phyloP scores from a whole-genome alignment of 78 protist species.

The Planoprotostelium fungivorum region DNA sequence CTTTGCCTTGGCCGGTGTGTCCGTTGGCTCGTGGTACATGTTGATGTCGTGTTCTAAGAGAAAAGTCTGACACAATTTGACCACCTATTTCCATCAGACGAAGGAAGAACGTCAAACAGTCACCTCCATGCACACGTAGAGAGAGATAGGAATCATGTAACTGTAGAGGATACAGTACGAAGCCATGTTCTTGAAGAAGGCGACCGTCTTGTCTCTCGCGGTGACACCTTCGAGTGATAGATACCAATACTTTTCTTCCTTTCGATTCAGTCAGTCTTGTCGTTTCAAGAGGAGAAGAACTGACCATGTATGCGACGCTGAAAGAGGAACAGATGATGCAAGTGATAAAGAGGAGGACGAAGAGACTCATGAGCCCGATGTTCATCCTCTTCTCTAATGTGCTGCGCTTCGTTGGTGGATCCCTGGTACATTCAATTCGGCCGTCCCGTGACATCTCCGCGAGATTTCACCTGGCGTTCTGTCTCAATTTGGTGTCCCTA shows the following conservation, averaged over 20 bases:
- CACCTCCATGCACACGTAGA: constrained; percentile 57
- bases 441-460: background rate
- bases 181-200: constrained; percentile 4
- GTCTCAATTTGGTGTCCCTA: constrained; percentile 69
- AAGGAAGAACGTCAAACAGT: constrained; percentile 13
- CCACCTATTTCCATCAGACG: constrained; percentile 17
- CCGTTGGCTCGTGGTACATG: constrained; percentile 45
- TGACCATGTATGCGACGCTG: background rate
- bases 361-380: constrained; percentile 17
- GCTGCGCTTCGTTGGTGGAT: constrained; percentile 35
- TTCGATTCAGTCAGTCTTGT: too few species aligned
- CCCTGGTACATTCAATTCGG: background rate
- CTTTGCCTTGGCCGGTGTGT: constrained; percentile 66
- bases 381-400: constrained; percentile 25
- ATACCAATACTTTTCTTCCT: constrained; percentile 7
- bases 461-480: constrained; percentile 59
- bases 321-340: constrained; percentile 7
- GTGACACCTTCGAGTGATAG: background rate
- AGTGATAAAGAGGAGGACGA: constrained; percentile 20
- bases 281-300: constrained; percentile 3
- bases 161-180: constrained; percentile 33
- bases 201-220: background rate
- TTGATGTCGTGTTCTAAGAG: constrained; percentile 38
- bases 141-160: constrained; percentile 57
- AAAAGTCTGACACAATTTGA: constrained; percentile 20